Percentiles rank a stretch among this genome's conserved stretches.
These are phyloP conservation scores for Rhizophora mangle DNA, from an alignment of 345 rosid species.

Conservation along the genomic window DNA sequence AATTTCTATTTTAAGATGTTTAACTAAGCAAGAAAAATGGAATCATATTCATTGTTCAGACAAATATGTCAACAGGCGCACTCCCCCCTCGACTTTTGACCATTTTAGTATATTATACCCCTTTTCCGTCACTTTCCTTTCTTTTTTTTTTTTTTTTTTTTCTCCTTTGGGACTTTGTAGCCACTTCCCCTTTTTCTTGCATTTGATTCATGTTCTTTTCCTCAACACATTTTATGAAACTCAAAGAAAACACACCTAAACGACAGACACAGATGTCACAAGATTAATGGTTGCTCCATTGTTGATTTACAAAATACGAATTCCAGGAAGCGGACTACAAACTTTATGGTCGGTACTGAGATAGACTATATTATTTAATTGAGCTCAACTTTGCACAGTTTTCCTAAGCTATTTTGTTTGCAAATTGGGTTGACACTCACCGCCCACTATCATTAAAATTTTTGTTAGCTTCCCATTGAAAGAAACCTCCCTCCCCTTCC, in stretches of 20 bases:
- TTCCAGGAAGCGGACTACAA: conserved; percentile 19
- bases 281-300: conserved; percentile 16
- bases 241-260: background rate
- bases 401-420: background rate
- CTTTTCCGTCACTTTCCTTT: background rate
- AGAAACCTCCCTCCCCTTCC: background rate
- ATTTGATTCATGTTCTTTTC: background rate
- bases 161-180: background rate
- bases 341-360: conserved; percentile 33
- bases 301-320: background rate
- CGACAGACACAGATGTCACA: conserved; percentile 11
- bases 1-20: conserved; percentile 7
- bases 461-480: background rate
- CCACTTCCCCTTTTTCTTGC: conserved; percentile 3
- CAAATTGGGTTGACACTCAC: conserved; percentile 6
- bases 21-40: conserved; percentile 19
- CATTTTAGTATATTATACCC: background rate
- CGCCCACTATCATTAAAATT: background rate
- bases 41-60: conserved; percentile 30
- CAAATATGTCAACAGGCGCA: conserved; percentile 26
- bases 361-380: conserved; percentile 8
- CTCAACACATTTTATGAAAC: background rate
- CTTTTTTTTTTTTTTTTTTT: too few species aligned
- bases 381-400: background rate
- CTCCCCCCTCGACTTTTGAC: conserved; percentile 24